phyloP scores from a whole-genome alignment of 305 asterid genomes.

The Solanum hybrid region DNA sequence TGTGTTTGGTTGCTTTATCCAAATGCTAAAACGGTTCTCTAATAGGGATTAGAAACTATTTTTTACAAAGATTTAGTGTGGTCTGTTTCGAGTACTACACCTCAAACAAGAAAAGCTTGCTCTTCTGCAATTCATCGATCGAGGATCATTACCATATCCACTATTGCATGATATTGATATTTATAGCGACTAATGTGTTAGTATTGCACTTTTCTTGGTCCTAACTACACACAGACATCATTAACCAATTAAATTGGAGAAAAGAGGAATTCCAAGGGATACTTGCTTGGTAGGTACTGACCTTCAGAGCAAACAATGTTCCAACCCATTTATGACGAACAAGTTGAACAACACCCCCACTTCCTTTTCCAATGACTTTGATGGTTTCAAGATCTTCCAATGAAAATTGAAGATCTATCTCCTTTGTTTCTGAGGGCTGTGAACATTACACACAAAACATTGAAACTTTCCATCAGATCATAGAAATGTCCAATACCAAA shows the following conservation, averaged over 20 bases:
- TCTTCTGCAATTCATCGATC: background rate
- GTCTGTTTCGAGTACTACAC: background rate
- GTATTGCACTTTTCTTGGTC: background rate
- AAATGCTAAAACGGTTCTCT: background rate
- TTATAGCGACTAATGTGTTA: background rate
- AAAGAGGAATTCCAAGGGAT: background rate
- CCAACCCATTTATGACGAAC: slow-evolving; percentile 97
- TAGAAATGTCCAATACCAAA: background rate
- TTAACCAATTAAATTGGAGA: background rate
- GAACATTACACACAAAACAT: slow-evolving; percentile 6
- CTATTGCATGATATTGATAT: background rate
- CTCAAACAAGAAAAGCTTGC: background rate
- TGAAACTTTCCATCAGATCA: background rate
- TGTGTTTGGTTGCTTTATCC: background rate
- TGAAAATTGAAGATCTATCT: slow-evolving; percentile 67
- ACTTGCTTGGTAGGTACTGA: slow-evolving; percentile 20
- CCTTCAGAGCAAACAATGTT: slow-evolving; percentile 85
- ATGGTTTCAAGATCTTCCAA: slow-evolving; percentile 91
- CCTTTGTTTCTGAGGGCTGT: slow-evolving; percentile 63
- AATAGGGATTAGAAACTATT: background rate
- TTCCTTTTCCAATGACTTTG: slow-evolving; percentile 96
- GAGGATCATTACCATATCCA: background rate
- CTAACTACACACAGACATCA: background rate
- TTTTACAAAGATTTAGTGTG: background rate
- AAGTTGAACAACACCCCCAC: slow-evolving; percentile 96